Evolutionary conservation across 352 stramenopile species (phyloP).

Genomic region (Achlya hypogyna): DNA sequence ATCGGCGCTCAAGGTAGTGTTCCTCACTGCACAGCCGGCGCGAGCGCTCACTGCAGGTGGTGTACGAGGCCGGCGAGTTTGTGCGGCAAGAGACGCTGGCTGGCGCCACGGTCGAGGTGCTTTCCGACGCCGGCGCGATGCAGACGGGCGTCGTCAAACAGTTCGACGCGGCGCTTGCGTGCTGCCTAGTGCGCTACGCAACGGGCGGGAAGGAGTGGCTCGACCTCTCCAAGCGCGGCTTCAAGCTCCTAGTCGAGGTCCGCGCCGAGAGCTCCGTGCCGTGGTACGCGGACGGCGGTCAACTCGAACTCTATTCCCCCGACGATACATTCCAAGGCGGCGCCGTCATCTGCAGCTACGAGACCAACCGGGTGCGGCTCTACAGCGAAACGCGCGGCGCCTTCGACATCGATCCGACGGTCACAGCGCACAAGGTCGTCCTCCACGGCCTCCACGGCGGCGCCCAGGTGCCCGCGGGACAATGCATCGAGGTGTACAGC

Average conservation of each 20-base stretch:
- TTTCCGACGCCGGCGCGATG: background rate
- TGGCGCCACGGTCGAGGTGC: background rate
- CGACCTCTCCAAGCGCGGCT: background rate
- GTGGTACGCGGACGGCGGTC: constrained; percentile 5
- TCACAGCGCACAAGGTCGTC: constrained; percentile 10
- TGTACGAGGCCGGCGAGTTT: background rate
- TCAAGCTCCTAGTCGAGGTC: background rate
- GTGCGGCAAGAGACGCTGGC: background rate
- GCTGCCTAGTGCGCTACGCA: constrained; percentile 10
- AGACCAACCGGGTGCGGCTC: background rate
- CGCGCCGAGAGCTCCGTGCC: background rate
- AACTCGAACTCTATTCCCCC: constrained; percentile 3
- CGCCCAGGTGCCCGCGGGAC: background rate
- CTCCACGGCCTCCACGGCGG: constrained; percentile 1
- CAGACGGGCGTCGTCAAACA: background rate
- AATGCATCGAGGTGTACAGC: constrained; percentile 17
- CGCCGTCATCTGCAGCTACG: background rate
- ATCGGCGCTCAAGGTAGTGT: too few relatives aligned
- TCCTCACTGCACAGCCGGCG: too few relatives aligned
- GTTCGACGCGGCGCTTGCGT: background rate
- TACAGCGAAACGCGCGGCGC: background rate
- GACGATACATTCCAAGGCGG: constrained; percentile 7
- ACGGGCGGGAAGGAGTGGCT: constrained; percentile 13
- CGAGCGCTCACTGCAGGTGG: background rate
- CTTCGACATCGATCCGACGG: constrained; percentile 4